A percentile compares a stretch with the other conserved stretches of the same genome.
These are phyloP conservation scores for Diutina sp. DNA, from an alignment of 1,139 yeast species.

Conservation along the genomic window DNA sequence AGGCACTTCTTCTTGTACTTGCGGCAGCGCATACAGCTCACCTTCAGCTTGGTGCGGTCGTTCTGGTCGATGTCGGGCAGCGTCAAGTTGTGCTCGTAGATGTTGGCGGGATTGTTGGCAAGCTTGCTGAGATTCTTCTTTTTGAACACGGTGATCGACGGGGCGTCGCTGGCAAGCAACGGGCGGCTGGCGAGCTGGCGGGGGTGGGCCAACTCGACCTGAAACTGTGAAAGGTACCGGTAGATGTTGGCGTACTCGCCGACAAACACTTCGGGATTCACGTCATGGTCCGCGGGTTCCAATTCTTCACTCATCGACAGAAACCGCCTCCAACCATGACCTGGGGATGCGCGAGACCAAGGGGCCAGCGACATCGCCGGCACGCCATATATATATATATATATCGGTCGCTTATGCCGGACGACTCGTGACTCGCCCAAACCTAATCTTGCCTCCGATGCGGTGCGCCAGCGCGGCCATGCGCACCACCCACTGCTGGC, in stretches of 20 bases:
- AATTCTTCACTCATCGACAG: not conserved
- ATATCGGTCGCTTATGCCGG: not conserved
- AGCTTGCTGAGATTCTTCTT: constrained; percentile 1
- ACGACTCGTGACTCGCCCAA: not conserved
- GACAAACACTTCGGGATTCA: constrained; percentile 1
- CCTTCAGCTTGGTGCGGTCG: constrained; percentile 1
- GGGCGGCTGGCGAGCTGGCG: not conserved
- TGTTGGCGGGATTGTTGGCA: not conserved
- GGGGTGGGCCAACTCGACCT: not conserved
- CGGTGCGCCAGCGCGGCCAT: not conserved
- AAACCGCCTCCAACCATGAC: not conserved
- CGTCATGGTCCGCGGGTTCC: constrained; percentile 1
- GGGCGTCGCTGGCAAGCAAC: not conserved
- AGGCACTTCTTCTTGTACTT: constrained; percentile 2
- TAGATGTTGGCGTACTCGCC: constrained; percentile 3
- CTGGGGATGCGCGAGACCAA: not conserved
- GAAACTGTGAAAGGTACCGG: not conserved
- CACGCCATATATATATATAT: not conserved
- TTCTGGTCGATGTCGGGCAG: constrained; percentile 1
- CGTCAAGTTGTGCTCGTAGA: constrained; percentile 1
- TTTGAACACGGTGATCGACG: not conserved
- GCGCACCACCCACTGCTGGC: not conserved
- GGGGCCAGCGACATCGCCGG: not conserved
- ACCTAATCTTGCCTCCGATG: not conserved
- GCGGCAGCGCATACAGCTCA: constrained; percentile 1